A percentile compares a stretch with the other conserved stretches of the same genome.
phyloP scores from a whole-genome alignment of 371 early-diverging fungal genomes.

The Funneliformis caledonium region DNA sequence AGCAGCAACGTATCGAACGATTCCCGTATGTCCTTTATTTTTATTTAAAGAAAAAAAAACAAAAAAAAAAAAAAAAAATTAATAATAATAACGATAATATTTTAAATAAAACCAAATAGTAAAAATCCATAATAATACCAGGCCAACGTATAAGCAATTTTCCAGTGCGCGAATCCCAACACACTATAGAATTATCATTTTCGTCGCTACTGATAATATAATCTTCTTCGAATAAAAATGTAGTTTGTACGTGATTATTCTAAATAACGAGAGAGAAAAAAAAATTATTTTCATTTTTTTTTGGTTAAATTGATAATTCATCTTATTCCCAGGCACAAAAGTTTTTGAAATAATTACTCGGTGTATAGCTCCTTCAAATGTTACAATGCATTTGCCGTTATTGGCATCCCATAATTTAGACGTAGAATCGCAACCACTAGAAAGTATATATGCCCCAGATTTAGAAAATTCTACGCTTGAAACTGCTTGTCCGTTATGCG shows the following conservation, averaged over 20 bases:
- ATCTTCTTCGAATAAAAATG: constrained; percentile 78
- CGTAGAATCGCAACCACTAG: constrained; percentile 78
- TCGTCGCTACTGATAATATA: constrained; percentile 81
- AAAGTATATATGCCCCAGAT: constrained; percentile 75
- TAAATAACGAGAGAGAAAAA: not conserved
- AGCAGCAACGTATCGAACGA: constrained; percentile 40
- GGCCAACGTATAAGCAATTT: constrained; percentile 50
- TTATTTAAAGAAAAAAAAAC: not conserved
- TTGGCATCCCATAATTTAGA: constrained; percentile 84
- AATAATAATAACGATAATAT: no score
- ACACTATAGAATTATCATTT: constrained; percentile 59
- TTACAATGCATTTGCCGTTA: constrained; percentile 65
- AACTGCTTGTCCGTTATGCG: constrained; percentile 80
- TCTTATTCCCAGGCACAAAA: constrained; percentile 9
- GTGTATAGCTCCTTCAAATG: constrained; percentile 74
- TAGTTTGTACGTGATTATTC: constrained; percentile 51
- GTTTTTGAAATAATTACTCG: constrained; percentile 49
- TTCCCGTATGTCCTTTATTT: constrained; percentile 31
- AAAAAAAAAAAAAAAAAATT: not conserved
- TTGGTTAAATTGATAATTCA: no score
- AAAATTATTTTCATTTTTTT: not conserved
- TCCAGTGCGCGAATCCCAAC: constrained; percentile 73
- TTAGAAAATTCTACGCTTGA: constrained; percentile 75
- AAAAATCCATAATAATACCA: not conserved
- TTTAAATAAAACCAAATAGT: no score